Base-by-base conservation (phyloP, 1,284 basidiomycete genomes). In the Malassezia equina region DNA sequence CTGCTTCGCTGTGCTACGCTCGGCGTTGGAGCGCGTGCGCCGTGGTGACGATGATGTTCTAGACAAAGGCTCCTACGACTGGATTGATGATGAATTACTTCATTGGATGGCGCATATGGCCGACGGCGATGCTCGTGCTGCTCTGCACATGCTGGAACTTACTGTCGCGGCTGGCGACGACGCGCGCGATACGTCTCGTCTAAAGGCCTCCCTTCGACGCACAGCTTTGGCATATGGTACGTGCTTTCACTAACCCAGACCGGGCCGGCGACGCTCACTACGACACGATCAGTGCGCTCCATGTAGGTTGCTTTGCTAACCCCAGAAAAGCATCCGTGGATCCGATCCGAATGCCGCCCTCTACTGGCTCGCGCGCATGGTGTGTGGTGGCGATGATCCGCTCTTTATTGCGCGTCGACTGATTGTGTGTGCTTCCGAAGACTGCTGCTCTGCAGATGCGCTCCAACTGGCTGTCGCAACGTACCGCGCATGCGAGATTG, bases 251-350 rank as follows among this genome's bases (percentile, higher is more conserved):
- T 32, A 12, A 13, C 4, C 28, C 48, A 24, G 50, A 73, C 42
- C 65, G 73, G 2, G 65, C 69, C 13, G 73, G 67, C 25, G 74
- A 76, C 36, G 63, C 65, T 55, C 76, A 77, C 53, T 91, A 90
- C 73, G 86, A 91, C 71, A 84, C 88, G 79, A 91, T 93, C 62
- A 85, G 83, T 27, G 88, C 88, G 3, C 58, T 76, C n/a, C 90
- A 93, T 76, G 41, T 51, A 34, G 19, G 48, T 51, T 4, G 11
- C 3, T n/a, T 12, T 9, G 9, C 36, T 29, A 27, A 43, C 41
- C 8, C 12, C 24, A 40, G 41, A 93, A 93, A 75, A 83, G 82
- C 58, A 81, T 93, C 28, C 80, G 90, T 39, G 88, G 88, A 7
- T 83, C 82, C 49, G 82, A 90, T 63, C 82, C 84, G 1, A 81